These are phyloP conservation scores for Leishmania aethiopica DNA, from an alignment of 208 protist genomes.

Conservation along the genomic window DNA sequence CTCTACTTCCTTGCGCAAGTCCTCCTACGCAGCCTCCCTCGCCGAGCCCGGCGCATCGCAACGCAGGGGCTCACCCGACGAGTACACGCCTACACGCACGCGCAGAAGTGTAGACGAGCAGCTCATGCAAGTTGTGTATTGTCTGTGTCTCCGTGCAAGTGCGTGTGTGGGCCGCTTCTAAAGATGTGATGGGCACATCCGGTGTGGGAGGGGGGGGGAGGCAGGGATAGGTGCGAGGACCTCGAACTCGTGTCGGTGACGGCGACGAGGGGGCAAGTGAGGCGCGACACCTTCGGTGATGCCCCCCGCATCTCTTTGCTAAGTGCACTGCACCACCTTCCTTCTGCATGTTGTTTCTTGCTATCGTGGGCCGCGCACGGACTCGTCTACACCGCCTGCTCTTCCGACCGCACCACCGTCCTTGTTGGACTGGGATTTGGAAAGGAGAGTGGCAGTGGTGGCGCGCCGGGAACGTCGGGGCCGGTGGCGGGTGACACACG, in stretches of 20 bases:
- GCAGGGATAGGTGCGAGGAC: neutral
- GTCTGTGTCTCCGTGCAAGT: neutral
- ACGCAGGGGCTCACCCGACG: neutral
- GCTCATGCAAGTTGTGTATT: neutral
- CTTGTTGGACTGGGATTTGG: neutral
- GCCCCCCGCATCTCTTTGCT: constrained; percentile 30
- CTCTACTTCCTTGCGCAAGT: neutral
- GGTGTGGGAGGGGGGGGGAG: neutral
- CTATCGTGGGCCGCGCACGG: neutral
- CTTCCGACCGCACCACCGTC: neutral
- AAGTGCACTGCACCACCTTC: neutral
- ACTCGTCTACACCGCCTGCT: neutral
- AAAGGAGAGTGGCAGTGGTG: neutral
- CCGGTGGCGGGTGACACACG: neutral
- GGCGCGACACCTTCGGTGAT: constrained; percentile 9
- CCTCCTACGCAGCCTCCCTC: neutral
- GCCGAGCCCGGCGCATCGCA: neutral
- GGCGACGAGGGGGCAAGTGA: neutral
- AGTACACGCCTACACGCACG: neutral
- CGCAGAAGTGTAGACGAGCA: neutral
- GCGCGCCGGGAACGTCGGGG: neutral
- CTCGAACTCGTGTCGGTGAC: neutral
- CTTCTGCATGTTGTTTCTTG: neutral
- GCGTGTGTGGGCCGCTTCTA: neutral
- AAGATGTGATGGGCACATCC: neutral